Conservation (phyloP, 495 filamentous ascomycete genomes). For the Penicillium ochrochloron region DNA sequence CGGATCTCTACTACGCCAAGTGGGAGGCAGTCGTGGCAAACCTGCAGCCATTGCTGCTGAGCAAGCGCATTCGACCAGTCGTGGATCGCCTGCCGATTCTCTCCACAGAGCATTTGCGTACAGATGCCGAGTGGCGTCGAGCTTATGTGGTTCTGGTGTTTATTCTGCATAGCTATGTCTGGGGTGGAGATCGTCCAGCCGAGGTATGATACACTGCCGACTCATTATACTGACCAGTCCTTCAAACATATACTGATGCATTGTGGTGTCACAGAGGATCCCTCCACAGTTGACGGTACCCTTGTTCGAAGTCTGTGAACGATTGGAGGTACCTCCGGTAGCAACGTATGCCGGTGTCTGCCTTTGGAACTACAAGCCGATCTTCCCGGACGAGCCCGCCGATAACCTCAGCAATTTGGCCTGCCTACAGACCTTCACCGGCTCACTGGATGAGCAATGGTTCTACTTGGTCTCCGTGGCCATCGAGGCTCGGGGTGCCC, state of each 20-base stretch:
- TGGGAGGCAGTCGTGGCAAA: slow-evolving; percentile 88
- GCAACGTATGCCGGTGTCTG: slow-evolving; percentile 92
- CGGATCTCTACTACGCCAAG: slow-evolving; percentile 86
- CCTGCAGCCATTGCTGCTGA: slow-evolving; percentile 84
- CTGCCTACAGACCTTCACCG: slow-evolving; percentile 89
- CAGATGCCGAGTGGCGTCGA: slow-evolving; percentile 87
- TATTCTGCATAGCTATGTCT: slow-evolving; percentile 91
- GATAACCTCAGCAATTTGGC: slow-evolving; percentile 84
- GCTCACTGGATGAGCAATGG: slow-evolving; percentile 95
- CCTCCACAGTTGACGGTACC: slow-evolving; percentile 85
- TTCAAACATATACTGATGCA: slow-evolving; percentile 19
- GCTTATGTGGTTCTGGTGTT: slow-evolving; percentile 88
- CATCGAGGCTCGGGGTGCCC: slow-evolving; percentile 90
- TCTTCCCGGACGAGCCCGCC: slow-evolving; percentile 79
- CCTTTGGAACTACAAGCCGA: slow-evolving; percentile 94
- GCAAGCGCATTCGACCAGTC: slow-evolving; percentile 74
- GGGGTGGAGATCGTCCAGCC: slow-evolving; percentile 83
- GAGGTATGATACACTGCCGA: slow-evolving; percentile 55
- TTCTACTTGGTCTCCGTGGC: slow-evolving; percentile 95
- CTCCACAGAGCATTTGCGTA: slow-evolving; percentile 75
- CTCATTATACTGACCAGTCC: background rate
- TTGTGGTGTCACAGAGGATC: slow-evolving; percentile 61
- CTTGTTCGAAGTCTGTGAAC: slow-evolving; percentile 73
- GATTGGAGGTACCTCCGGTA: slow-evolving; percentile 88
- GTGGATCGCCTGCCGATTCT: slow-evolving; percentile 81